Evolutionary conservation across 2,329 filamentous ascomycete species (phyloP), one percentile per base, ranked within the genome.

Genomic region (Byssothecium circinans): DNA sequence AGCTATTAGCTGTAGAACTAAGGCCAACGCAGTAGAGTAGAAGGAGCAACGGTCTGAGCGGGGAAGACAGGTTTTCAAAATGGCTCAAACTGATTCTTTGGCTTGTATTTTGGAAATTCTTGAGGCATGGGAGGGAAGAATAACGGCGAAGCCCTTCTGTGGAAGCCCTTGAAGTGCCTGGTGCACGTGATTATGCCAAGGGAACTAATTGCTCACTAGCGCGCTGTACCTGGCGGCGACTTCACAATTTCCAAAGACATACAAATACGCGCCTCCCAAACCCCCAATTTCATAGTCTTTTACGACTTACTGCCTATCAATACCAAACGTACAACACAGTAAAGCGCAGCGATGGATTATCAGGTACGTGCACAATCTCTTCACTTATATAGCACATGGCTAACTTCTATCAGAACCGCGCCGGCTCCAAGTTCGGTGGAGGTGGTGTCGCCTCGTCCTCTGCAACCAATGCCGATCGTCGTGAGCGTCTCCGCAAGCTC

Each of bases 371-470:
- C 20, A 15, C 35, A 19, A n/a, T 20, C 18, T 15, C 15, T 35
- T 43, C 15, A 17, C 14, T 47, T 37, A n/a, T 40, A 30, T 47
- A 36, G 37, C 19, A 40, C 11, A 29, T 35, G 56, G 40, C 54
- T 64, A 45, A 62, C 52, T 46, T 20, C 10, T 25, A 39, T 22
- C 40, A 96, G 79, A 96, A 97, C 73, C 89, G 92, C 64, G 91
- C 89, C 54, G 94, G 94, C 68, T 96, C 91, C 73, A 97, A 97
- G 74, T 97, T 97, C 73, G 94, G 94, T 70, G 94, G 94, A 68
- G 94, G 94, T 65, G 94, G 94, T 73, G 91, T 97, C 62, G 94
- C 94, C 71, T 96, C 91, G 5, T 85, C 90, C 67, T 91, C 87
- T 64, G 89, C 91, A 49, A 95, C 91, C 54, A 97, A 97, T 74